These are phyloP conservation scores for Quercus robur DNA, from an alignment of 306 rosid genomes.

Conservation along the genomic window DNA sequence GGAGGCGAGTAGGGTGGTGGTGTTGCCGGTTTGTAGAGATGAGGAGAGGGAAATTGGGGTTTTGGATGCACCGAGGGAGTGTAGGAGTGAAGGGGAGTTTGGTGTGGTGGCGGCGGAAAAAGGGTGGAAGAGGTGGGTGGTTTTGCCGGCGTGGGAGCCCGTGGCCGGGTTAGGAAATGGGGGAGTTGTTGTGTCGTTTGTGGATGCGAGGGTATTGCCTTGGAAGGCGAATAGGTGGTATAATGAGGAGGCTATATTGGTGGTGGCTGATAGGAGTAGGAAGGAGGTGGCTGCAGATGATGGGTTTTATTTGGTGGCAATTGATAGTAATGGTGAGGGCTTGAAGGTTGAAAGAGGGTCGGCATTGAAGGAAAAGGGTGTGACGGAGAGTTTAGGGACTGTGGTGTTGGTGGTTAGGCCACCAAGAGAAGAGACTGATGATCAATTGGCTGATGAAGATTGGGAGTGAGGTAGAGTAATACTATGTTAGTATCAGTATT, in stretches of 20 bases:
- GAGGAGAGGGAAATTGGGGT: conserved; percentile 46
- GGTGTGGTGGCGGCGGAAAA: conserved; percentile 77
- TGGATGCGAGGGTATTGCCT: conserved; percentile 72
- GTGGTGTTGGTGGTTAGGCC: conserved; percentile 85
- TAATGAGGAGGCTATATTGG: conserved; percentile 79
- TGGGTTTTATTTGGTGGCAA: conserved; percentile 59
- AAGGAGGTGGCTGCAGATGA: conserved; percentile 50
- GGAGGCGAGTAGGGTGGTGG: conserved; percentile 58
- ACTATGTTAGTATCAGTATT: conserved; percentile 5
- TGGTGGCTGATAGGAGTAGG: conserved; percentile 59
- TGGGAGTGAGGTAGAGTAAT: conserved; percentile 52
- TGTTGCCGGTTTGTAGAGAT: conserved; percentile 66
- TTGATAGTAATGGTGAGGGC: conserved; percentile 23
- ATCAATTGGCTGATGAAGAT: conserved; percentile 69
- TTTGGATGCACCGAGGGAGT: conserved; percentile 66
- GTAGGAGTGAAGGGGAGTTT: conserved; percentile 54
- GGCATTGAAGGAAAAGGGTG: conserved; percentile 46
- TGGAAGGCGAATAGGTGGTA: conserved; percentile 83
- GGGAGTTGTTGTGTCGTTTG: conserved; percentile 64
- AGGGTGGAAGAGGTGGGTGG: conserved; percentile 91
- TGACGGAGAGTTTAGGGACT: conserved; percentile 56
- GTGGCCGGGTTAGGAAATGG: conserved; percentile 47
- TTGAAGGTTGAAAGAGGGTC: conserved; percentile 75
- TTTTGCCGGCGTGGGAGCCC: conserved; percentile 72
- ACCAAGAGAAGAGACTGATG: conserved; percentile 47